Base-by-base conservation (phyloP, 345 rosid genomes). In the Gossypium longicalyx region DNA sequence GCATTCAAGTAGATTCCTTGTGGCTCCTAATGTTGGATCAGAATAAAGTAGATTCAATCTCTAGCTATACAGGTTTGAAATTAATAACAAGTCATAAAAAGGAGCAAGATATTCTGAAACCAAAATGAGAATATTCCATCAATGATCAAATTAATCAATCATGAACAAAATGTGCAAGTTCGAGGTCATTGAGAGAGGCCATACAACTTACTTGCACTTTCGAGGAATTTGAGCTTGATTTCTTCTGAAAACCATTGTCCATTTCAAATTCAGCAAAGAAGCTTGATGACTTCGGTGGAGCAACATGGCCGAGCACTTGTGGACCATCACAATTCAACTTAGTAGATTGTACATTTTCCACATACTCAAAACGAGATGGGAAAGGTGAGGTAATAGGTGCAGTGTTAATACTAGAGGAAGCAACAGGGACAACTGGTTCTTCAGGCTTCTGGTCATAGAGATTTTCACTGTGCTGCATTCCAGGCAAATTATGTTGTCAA, bases 381-480 rank as follows among this genome's bases (percentile, higher is more conserved):
- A 78, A 84, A 3, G 94, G 82, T 67, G 93, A 74, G 77, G 90
- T 85, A 76, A 82, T 77, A 62, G 90, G 75, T 17, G 91, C 76
- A 47, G 67, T 68, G 41, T 78, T 84, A 75, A 76, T 87, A 76
- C 86, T 78, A 48, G 95, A 74, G 70, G 97, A 67, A 78, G 90
- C 73, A 80, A 79, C 89, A n/a, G 90, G 86, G 77, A 82, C 79
- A 76, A 81, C 81, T 27, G 87, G 87, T 77, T 93, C 98, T 86
- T 93, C 97, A 48, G 99, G 99, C 82, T 96, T 91, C 80, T 96
- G 99, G 77, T 96, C 98, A 82, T 96, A 96, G 4, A 96, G 89
- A 82, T 83, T 84, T 77, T 86, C 98, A 80, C 82, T 90, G 49
- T 94, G 82, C 98, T 95, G 86, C 48, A 29, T 29, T 51, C 10